Conservation (phyloP, 345 rosid genomes). For the Barbarea vulgaris region DNA sequence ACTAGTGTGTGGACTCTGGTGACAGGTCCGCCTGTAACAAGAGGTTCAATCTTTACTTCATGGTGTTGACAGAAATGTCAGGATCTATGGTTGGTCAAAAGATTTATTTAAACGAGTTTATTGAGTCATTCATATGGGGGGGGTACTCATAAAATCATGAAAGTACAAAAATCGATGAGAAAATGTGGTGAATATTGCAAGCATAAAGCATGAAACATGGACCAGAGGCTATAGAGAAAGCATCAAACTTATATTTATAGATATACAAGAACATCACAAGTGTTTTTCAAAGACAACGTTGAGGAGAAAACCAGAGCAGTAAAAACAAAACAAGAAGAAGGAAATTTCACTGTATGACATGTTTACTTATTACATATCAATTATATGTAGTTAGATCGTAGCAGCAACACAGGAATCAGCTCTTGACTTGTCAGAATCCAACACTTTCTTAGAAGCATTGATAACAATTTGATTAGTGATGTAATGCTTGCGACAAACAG, state of each 20-base stretch:
- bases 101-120: conserved; percentile 37
- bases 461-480: conserved; percentile 50
- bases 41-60: conserved; percentile 57
- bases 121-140: conserved; percentile 40
- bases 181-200: conserved; percentile 8
- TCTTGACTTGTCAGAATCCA: conserved; percentile 41
- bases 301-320: conserved; percentile 5
- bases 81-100: conserved; percentile 54
- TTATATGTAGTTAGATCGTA: neutral
- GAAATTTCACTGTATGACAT: neutral
- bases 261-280: conserved; percentile 12
- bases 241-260: neutral
- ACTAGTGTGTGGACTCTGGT: conserved; percentile 70
- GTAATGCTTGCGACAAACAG: conserved; percentile 84
- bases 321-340: neutral
- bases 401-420: conserved; percentile 33
- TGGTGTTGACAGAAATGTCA: conserved; percentile 47
- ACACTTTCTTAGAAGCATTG: conserved; percentile 42
- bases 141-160: conserved; percentile 44
- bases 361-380: neutral
- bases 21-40: conserved; percentile 63
- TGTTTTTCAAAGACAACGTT: neutral
- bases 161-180: conserved; percentile 53
- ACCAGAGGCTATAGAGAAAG: neutral
- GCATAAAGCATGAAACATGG: neutral